Conservation (phyloP, 1,284 basidiomycete species). For the Ganoderma sinense region DNA sequence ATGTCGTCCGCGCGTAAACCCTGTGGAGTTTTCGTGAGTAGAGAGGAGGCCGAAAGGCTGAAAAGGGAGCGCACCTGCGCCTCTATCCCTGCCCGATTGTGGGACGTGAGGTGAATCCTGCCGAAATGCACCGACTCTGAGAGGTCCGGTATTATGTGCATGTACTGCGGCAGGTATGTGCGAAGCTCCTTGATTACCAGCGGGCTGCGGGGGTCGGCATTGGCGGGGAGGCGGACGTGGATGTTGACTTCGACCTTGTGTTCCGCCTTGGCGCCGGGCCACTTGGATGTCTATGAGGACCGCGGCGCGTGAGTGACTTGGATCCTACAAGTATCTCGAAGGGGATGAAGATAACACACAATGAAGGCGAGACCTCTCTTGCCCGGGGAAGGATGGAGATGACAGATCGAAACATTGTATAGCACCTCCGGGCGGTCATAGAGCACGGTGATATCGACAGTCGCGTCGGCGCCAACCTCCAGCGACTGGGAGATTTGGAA, state of each 20-base stretch:
- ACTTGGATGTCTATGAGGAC: constrained; percentile 25
- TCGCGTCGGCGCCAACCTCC: constrained; percentile 21
- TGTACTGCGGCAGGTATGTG: constrained; percentile 33
- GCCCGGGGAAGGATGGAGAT: constrained; percentile 27
- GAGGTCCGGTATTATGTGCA: constrained; percentile 33
- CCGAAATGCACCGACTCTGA: constrained; percentile 31
- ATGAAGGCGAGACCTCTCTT: constrained; percentile 39
- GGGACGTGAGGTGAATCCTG: constrained; percentile 21
- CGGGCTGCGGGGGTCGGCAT: not conserved
- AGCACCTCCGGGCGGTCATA: constrained; percentile 29
- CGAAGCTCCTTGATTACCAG: constrained; percentile 31
- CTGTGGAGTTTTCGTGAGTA: constrained; percentile 2
- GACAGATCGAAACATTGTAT: constrained; percentile 29
- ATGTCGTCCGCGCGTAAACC: constrained; percentile 13
- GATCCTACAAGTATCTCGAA: not conserved
- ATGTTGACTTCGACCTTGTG: constrained; percentile 30
- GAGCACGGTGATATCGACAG: constrained; percentile 31
- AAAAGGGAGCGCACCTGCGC: constrained; percentile 23
- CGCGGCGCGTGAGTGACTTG: not conserved
- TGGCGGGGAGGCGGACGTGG: constrained; percentile 31
- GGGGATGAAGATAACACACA: constrained; percentile 23
- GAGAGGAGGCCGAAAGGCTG: not conserved
- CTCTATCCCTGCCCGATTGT: constrained; percentile 23
- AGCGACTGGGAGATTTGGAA: constrained; percentile 31
- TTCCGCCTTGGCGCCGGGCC: constrained; percentile 13